These are phyloP conservation scores for Cryptosporidium bovis DNA, from an alignment of 169 alveolate genomes.

Conservation along the genomic window DNA sequence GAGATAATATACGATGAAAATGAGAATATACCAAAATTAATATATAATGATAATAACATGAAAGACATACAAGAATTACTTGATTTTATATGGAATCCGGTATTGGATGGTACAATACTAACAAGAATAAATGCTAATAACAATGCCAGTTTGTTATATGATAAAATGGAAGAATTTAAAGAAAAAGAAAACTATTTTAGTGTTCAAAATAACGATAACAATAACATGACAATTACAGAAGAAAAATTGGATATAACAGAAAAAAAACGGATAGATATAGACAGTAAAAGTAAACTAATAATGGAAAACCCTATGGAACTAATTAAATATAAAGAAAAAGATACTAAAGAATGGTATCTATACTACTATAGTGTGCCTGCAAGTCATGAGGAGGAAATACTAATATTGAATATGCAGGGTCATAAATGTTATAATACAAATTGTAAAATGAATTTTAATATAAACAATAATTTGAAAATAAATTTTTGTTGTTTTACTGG, in stretches of 20 bases:
- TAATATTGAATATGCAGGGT: slow-evolving; percentile 34
- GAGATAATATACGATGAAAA: neutral
- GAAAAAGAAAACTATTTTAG: too few relatives aligned
- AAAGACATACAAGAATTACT: slow-evolving; percentile 55
- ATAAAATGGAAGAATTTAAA: too few relatives aligned
- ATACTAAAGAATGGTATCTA: slow-evolving; percentile 36
- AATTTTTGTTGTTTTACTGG: slow-evolving; percentile 70
- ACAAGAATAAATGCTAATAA: too few relatives aligned
- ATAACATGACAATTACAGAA: too few relatives aligned
- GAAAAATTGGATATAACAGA: too few relatives aligned
- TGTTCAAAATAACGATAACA: too few relatives aligned
- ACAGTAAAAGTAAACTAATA: neutral
- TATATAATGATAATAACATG: slow-evolving; percentile 34
- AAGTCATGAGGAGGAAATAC: slow-evolving; percentile 7
- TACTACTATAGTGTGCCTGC: slow-evolving; percentile 27
- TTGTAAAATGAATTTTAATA: neutral
- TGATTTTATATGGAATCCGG: slow-evolving; percentile 50
- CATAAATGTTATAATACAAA: slow-evolving; percentile 24
- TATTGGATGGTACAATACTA: slow-evolving; percentile 4
- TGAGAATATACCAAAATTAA: neutral
- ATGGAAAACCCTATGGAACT: neutral
- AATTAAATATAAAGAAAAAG: neutral
- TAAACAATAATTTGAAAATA: neutral
- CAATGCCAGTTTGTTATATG: too few relatives aligned
- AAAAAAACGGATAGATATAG: neutral